These are phyloP conservation scores for Lyophyllum shimeji DNA, from an alignment of 768 basidiomycete genomes.

Conservation along the genomic window DNA sequence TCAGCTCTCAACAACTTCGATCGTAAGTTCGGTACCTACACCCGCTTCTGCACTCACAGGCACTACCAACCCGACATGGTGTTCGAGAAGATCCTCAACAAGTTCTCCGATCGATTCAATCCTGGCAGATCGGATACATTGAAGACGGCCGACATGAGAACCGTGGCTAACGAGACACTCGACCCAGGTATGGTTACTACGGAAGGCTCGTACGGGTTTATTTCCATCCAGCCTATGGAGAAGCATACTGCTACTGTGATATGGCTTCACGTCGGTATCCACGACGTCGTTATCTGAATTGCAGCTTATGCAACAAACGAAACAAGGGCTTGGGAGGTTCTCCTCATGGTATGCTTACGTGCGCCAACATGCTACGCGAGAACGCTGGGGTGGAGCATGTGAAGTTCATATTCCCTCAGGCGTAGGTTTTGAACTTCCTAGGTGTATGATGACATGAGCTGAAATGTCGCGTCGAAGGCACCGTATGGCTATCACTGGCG, in stretches of 20 bases:
- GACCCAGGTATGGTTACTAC: background rate
- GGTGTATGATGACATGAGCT: background rate
- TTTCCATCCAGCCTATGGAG: constrained; percentile 11
- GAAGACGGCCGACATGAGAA: too few relatives aligned
- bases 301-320: background rate
- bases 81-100: too few relatives aligned
- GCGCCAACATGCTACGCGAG: constrained; percentile 45
- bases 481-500: constrained; percentile 51
- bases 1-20: too few relatives aligned
- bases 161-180: too few relatives aligned
- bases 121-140: too few relatives aligned
- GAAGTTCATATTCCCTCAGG: constrained; percentile 70
- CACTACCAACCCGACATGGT: too few relatives aligned
- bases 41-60: too few relatives aligned
- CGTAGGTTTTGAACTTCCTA: constrained; percentile 28
- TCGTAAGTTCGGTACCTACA: too few relatives aligned
- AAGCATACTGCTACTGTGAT: constrained; percentile 59
- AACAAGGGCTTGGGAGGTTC: constrained; percentile 5
- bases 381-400: constrained; percentile 47
- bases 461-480: constrained; percentile 16
- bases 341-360: constrained; percentile 49
- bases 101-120: too few relatives aligned
- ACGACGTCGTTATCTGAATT: background rate
- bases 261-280: constrained; percentile 58
- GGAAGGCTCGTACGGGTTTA: constrained; percentile 2